Conservation (phyloP, 176 grass and related monocot genomes). For the Thinopyrum elongatum region DNA sequence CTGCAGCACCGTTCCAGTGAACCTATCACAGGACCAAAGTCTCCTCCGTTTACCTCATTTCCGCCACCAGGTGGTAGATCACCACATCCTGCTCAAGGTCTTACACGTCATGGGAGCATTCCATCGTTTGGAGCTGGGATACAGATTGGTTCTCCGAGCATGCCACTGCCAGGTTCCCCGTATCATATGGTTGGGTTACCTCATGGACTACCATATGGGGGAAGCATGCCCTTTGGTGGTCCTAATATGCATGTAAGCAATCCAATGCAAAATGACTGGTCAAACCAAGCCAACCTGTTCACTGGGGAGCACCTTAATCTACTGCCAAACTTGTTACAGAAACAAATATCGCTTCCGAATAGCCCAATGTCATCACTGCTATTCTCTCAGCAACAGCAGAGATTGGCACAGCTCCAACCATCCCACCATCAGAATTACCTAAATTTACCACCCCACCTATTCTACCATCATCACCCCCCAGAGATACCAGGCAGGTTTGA, state of each 20-base stretch:
- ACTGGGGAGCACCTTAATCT: slow-evolving; percentile 51
- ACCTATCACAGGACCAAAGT: slow-evolving; percentile 60
- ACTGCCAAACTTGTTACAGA: slow-evolving; percentile 55
- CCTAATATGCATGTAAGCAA: slow-evolving; percentile 46
- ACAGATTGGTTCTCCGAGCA: slow-evolving; percentile 59
- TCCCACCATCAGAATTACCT: slow-evolving; percentile 53
- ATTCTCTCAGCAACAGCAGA: slow-evolving; percentile 76
- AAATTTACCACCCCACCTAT: slow-evolving; percentile 51
- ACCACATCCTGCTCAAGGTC: slow-evolving; percentile 51
- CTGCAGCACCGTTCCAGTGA: slow-evolving; percentile 70
- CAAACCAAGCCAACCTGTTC: slow-evolving; percentile 51
- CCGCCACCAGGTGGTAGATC: slow-evolving; percentile 47
- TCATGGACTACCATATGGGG: slow-evolving; percentile 66
- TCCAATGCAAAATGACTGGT: slow-evolving; percentile 47
- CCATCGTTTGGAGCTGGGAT: slow-evolving; percentile 66
- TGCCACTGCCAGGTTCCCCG: slow-evolving; percentile 57
- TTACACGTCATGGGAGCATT: slow-evolving; percentile 96
- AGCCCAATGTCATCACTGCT: slow-evolving; percentile 54
- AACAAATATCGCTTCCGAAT: slow-evolving; percentile 81
- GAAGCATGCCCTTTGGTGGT: slow-evolving; percentile 56
- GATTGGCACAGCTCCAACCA: slow-evolving; percentile 63
- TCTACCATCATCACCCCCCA: slow-evolving; percentile 47
- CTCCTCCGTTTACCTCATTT: slow-evolving; percentile 66
- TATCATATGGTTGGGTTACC: slow-evolving; percentile 65
- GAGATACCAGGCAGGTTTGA: slow-evolving; percentile 56